Evolutionary conservation across 2,329 filamentous ascomycete species (phyloP).

Genomic region (Neopestalotiopsis sp.): DNA sequence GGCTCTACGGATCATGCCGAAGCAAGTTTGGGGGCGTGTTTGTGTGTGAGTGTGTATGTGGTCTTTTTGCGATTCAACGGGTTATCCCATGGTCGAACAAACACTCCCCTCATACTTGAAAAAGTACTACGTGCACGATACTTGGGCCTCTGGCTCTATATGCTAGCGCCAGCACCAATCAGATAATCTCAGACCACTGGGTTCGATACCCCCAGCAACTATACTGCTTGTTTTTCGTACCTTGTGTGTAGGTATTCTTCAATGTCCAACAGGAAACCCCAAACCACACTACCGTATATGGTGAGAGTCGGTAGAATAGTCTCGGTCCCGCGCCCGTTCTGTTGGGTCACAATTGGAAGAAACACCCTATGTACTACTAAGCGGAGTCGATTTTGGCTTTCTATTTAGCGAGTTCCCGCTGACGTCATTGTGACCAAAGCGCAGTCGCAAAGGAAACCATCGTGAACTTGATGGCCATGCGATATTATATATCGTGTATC

Average conservation of each 20-base stretch:
- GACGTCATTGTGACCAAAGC: neutral
- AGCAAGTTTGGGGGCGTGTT: neutral
- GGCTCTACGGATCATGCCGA: neutral
- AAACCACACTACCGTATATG: neutral
- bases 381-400: neutral
- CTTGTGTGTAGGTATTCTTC: neutral
- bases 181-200: neutral
- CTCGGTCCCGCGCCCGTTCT: neutral
- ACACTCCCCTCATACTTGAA: neutral
- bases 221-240: neutral
- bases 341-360: conserved; percentile 10
- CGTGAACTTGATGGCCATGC: neutral
- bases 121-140: neutral
- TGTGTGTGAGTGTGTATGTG: too few species aligned
- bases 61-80: neutral
- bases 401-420: conserved; percentile 7
- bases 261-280: neutral
- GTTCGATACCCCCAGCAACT: neutral
- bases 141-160: neutral
- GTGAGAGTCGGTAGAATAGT: neutral
- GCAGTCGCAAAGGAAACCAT: neutral
- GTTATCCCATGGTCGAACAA: neutral
- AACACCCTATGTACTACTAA: neutral
- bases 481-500: neutral
- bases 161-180: neutral